Evolutionary conservation across 176 grass and related monocot species (phyloP), one percentile per base, ranked within the genome.

Genomic region (Ananas comosus): DNA sequence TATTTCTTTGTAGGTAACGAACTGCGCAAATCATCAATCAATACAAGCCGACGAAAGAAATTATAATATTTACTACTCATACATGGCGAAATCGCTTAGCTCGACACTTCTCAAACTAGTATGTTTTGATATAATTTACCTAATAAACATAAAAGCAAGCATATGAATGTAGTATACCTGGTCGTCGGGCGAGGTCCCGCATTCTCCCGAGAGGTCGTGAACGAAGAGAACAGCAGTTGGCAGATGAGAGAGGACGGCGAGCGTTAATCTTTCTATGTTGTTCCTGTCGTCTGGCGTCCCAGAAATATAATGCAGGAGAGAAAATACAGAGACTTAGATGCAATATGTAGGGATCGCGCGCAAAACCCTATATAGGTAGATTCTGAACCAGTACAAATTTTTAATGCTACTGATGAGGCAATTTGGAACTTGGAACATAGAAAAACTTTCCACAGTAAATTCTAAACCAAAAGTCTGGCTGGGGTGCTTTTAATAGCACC

Each of bases 141-240:
- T 11, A 61, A 4, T 68, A n/a, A 48, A 48, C 13, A 68, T 49
- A 2, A 50, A 69, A 17, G 21, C n/a, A 69, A 17, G 21, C n/a
- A 51, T 50, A 22, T 68, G n/a, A 3, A 19, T 12, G 16, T 22
- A 18, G 25, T 68, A 14, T 76, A 88, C 93, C 86, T 97, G 93
- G 77, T 97, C 86, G 67, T 81, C 49, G 3, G 91, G 67, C 12
- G 87, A 85, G 64, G 86, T 92, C 2, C 93, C 93, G 50, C 86
- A 97, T 65, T 92, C 86, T 66, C 91, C 93, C 1, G 93, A 92
- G 64, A 85, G 79, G 71, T 92, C 93, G 4, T 97, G 93, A 79
- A 97, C 89, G 79, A 92, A 97, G 0, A 97, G 74, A 61, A 97
- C 79, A 74, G 83, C 88, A 72, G 91, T 97, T 23, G 93, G 93